Base-by-base conservation (phyloP, 495 filamentous ascomycete genomes). In the Trichoderma virens region DNA sequence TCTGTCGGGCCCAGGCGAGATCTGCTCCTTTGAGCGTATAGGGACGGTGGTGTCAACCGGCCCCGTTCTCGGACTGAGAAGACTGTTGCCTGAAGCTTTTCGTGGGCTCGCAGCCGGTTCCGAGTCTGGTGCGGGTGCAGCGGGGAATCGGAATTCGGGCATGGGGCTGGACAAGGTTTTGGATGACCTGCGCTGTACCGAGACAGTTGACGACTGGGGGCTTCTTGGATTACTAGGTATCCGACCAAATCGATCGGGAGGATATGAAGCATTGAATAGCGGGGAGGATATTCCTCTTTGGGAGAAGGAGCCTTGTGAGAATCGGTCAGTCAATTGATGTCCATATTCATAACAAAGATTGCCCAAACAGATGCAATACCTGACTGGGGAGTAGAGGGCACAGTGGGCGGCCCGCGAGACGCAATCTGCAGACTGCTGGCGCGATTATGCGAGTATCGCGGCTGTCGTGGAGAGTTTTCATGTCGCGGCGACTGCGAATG, bases 351-450 rank as follows among this genome's bases (percentile, higher is more conserved):
- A 23, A 61, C 11, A 31, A 35, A 25, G 60, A 11, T 56, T 41
- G 8, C 14, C 34, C 35, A 20, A 54, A 31, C 16, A 23, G 9
- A 16, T 23, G 45, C 35, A n/a, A 18, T 80, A 84, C 83, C 78
- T 77, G 79, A 80, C 34, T 77, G 72, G 43, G 79, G 75, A 60
- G 78, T 78, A 18, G 30, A 20, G 16, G 66, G 75, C 73, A 38
- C 16, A 3, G n/a, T 38, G n/a, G 61, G 68, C 27, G 64, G 65
- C 66, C 83, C 80, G 60, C 82, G 81, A 7, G 91, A 85, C 32
- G 85, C 67, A 63, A 92, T 86, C 71, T 96, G 92, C 63, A 96
- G 77, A 78, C 92, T 96, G 4, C 90, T 87, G 62, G 92, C 92
- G 54, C 92, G 83, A 25, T 82, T 86, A 82, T 97, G 92, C 2